phyloP scores from a whole-genome alignment of 441 rosid species.

The Populus tomentosa region DNA sequence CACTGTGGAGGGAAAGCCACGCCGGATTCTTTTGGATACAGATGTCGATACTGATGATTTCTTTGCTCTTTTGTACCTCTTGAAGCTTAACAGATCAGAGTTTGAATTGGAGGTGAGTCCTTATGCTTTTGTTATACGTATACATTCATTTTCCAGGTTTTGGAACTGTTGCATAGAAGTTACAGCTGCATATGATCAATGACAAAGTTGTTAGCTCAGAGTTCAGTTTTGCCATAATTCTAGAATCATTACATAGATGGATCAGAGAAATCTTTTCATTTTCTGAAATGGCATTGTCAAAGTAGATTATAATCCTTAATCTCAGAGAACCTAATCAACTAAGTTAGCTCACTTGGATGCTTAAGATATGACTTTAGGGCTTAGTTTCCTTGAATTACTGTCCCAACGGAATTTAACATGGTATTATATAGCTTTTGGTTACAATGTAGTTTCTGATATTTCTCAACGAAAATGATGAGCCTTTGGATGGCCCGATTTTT shows the following conservation, averaged over 20 bases:
- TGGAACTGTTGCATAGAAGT: background rate
- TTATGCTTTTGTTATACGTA: background rate
- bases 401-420: too few species aligned
- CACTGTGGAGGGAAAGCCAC: slow-evolving; percentile 37
- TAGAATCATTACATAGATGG: background rate
- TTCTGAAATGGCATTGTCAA: too few species aligned
- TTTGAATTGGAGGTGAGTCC: slow-evolving; percentile 60
- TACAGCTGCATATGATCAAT: too few species aligned
- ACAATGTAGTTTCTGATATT: background rate
- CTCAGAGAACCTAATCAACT: too few species aligned
- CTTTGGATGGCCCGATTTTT: background rate
- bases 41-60: slow-evolving; percentile 89
- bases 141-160: background rate
- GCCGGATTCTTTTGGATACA: slow-evolving; percentile 69
- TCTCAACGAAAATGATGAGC: background rate
- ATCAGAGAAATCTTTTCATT: background rate
- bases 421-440: too few species aligned
- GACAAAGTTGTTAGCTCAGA: background rate
- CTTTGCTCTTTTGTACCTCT: slow-evolving; percentile 73
- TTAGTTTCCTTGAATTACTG: too few species aligned
- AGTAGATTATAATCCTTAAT: too few species aligned
- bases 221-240: background rate
- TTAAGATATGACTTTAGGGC: too few species aligned
- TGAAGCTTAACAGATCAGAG: slow-evolving; percentile 77
- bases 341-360: too few species aligned